These are phyloP conservation scores for Hansenula lynferdii DNA, from an alignment of 1,139 yeast species.

Conservation along the genomic window DNA sequence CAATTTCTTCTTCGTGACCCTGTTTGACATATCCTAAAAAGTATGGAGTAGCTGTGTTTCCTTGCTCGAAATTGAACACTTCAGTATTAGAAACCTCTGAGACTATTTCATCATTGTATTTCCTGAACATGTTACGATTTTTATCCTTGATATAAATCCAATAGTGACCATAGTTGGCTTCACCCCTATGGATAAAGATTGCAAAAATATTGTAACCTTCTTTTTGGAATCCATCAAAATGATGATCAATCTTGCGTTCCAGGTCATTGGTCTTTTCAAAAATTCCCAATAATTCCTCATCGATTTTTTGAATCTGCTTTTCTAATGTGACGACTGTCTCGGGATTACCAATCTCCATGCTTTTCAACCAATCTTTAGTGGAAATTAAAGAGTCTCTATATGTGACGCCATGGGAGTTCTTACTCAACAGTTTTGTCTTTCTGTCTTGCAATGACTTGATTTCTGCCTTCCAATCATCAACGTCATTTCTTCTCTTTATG, in stretches of 20 bases:
- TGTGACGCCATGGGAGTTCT: conserved; percentile 41
- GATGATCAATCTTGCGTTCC: conserved; percentile 45
- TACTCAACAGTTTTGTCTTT: conserved; percentile 35
- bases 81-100: conserved; percentile 73
- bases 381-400: conserved; percentile 49
- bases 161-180: conserved; percentile 94
- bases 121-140: conserved; percentile 62
- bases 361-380: conserved; percentile 51
- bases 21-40: conserved; percentile 80
- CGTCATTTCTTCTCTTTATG: conserved; percentile 47
- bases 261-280: conserved; percentile 37
- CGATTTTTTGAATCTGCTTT: conserved; percentile 31
- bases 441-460: conserved; percentile 40
- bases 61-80: conserved; percentile 64
- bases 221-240: conserved; percentile 53
- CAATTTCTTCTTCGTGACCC: conserved; percentile 54
- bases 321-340: conserved; percentile 29
- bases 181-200: conserved; percentile 91
- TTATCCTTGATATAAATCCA: conserved; percentile 91
- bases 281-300: conserved; percentile 33
- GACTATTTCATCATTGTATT: conserved; percentile 89
- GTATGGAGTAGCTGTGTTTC: conserved; percentile 89
- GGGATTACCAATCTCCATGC: conserved; percentile 28
- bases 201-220: conserved; percentile 85
- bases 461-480: conserved; percentile 59